Evolutionary conservation across 1,139 yeast genomes (phyloP).

Genomic region (Zygosaccharomyces pseudobailii): DNA sequence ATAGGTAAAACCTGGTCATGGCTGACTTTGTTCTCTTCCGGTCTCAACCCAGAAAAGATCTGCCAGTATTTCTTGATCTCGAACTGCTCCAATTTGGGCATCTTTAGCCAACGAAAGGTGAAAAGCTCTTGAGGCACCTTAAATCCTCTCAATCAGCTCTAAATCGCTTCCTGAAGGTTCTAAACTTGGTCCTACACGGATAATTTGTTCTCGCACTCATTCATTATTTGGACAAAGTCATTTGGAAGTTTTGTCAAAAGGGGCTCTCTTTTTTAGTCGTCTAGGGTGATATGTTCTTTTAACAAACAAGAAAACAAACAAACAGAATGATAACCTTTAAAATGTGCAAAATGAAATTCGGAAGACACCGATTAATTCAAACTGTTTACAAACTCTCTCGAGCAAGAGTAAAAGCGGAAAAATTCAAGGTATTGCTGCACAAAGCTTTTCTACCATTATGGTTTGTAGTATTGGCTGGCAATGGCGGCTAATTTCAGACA

Average conservation of each 20-base stretch:
- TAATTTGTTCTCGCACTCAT: neutral
- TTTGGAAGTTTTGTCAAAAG: neutral
- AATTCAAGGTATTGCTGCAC: too few species aligned
- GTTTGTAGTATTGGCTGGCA: too few species aligned
- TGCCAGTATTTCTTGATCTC: constrained; percentile 97
- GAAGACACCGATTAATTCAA: too few species aligned
- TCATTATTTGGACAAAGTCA: neutral
- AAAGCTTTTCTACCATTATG: too few species aligned
- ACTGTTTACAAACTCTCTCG: too few species aligned
- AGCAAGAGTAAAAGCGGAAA: too few species aligned
- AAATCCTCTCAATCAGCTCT: neutral
- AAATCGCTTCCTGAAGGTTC: neutral
- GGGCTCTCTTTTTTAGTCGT: neutral
- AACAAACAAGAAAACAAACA: neutral
- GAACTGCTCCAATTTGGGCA: constrained; percentile 76
- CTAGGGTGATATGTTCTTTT: neutral
- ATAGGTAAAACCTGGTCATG: constrained; percentile 87
- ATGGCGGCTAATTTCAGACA: neutral
- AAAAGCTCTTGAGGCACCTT: neutral
- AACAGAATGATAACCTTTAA: neutral
- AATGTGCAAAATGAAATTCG: neutral
- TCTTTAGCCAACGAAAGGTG: constrained; percentile 6
- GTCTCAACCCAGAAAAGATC: constrained; percentile 84
- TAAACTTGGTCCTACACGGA: neutral
- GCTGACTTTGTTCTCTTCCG: constrained; percentile 67